A percentile compares a stretch with the other conserved stretches of the same genome.
phyloP scores from a whole-genome alignment of 2,329 filamentous ascomycete genomes.

The Cladosporium sp. region DNA sequence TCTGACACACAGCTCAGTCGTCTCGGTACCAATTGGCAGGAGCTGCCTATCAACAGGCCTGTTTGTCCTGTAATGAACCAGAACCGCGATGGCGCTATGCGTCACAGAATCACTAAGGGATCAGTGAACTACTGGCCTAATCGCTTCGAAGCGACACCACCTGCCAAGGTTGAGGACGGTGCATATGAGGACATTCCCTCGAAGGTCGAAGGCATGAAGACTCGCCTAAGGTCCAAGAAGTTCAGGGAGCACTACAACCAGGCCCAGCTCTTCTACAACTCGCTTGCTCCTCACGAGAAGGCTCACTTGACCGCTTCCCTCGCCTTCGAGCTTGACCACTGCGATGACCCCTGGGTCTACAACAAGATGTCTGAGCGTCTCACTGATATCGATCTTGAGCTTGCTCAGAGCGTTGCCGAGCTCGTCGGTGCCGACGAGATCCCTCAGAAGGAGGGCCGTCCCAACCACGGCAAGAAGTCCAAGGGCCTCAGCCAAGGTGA shows the following conservation, averaged over 20 bases:
- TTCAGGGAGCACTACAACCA: constrained; percentile 75
- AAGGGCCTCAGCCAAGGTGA: constrained; percentile 66
- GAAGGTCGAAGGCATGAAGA: constrained; percentile 66
- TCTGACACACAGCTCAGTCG: constrained; percentile 66
- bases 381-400: constrained; percentile 65
- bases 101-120: constrained; percentile 69
- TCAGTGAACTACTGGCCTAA: constrained; percentile 79
- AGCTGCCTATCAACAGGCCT: constrained; percentile 72
- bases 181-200: constrained; percentile 66
- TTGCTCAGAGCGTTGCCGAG: constrained; percentile 65
- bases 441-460: constrained; percentile 49
- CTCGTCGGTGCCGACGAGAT: constrained; percentile 60
- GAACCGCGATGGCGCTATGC: constrained; percentile 46
- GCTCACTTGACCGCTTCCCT: constrained; percentile 58
- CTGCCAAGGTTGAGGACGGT: constrained; percentile 58
- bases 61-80: constrained; percentile 31
- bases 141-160: constrained; percentile 59
- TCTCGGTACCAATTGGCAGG: constrained; percentile 70
- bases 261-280: constrained; percentile 81
- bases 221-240: constrained; percentile 64
- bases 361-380: constrained; percentile 64
- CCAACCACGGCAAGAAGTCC: constrained; percentile 65
- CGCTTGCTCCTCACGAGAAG: constrained; percentile 63
- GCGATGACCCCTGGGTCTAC: constrained; percentile 74
- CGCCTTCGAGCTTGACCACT: constrained; percentile 73